Base-by-base conservation (phyloP, 2,329 filamentous ascomycete species). In the Penicillium sclerotigenum region DNA sequence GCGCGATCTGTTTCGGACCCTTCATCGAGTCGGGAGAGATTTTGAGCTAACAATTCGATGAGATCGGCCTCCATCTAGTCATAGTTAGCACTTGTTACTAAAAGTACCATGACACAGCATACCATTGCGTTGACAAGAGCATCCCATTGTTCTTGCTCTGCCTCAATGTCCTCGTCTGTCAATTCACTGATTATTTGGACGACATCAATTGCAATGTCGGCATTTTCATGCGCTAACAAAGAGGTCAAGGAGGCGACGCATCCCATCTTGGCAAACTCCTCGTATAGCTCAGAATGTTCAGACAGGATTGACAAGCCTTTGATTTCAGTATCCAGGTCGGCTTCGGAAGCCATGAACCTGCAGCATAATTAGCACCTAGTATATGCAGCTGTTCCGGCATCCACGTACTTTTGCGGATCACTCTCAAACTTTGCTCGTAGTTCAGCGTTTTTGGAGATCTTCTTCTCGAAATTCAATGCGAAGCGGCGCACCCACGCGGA, bases 181-280 rank as follows among this genome's bases (percentile, higher is more conserved):
- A 97, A 78, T 76, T 99, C 94, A 54, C 85, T 87, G 48, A 99
- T 84, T 45, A 97, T 89, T 76, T 97, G 89, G 47, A 96, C 87
- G 0, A 88, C 90, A 60, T 88, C 90, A 65, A 97, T 96, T 11
- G 94, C 91, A 62, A 99, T 95, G 69, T 99, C 94, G 0, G 92
- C 93, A 71, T 99, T 99, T 67, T 99, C 94, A 71, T 99, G 94
- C 16, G 93, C 88, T 47, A 99, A 78, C 50, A 99, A 75, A 2
- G 87, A 84, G 1, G 96, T 90, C 48, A 99, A 75, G 52, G 87
- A 92, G 5, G 76, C 83, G 0, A 86, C 85, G 57, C 86, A 89
- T 20, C 89, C 89, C 49, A 91, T 79, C 62, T 85, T 87, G 31
- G 88, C 86, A 67, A 96, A 91, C 59, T 95, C 90, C 13, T 79